phyloP scores from a whole-genome alignment of 495 filamentous ascomycete species.

The Mycothermus thermophilus region DNA sequence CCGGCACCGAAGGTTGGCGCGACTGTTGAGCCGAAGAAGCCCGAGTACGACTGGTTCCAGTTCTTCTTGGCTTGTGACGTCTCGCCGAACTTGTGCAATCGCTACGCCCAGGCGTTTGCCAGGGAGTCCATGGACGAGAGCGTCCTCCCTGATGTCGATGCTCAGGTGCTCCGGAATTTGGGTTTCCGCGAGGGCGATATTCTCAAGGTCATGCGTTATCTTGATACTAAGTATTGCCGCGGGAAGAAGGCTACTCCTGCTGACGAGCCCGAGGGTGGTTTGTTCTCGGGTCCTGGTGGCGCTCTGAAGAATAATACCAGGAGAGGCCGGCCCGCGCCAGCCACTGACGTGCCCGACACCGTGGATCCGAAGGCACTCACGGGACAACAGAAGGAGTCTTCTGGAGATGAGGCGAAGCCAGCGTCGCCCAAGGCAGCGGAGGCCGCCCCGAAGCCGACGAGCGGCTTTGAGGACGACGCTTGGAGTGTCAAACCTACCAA shows the following conservation, averaged over 20 bases:
- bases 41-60: slow-evolving; percentile 95
- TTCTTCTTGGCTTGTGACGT: slow-evolving; percentile 92
- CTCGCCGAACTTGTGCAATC: slow-evolving; percentile 78
- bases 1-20: slow-evolving; percentile 27
- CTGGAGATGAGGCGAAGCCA: slow-evolving; percentile 23
- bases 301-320: slow-evolving; percentile 86
- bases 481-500: slow-evolving; percentile 95
- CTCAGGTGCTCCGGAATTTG: slow-evolving; percentile 65
- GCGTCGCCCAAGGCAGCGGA: slow-evolving; percentile 32
- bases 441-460: slow-evolving; percentile 35
- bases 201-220: slow-evolving; percentile 76
- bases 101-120: slow-evolving; percentile 77
- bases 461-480: slow-evolving; percentile 91
- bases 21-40: slow-evolving; percentile 43
- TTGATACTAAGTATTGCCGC: slow-evolving; percentile 71
- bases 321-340: slow-evolving; percentile 75
- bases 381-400: slow-evolving; percentile 33
- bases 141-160: slow-evolving; percentile 72
- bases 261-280: slow-evolving; percentile 49
- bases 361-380: slow-evolving; percentile 82
- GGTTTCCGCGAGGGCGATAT: slow-evolving; percentile 94
- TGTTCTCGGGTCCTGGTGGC: slow-evolving; percentile 88
- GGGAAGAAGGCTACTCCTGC: slow-evolving; percentile 43
- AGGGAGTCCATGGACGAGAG: slow-evolving; percentile 93
- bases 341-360: slow-evolving; percentile 67